These are phyloP conservation scores for Vachellia collinsii DNA, from an alignment of 306 rosid species.

Conservation along the genomic window DNA sequence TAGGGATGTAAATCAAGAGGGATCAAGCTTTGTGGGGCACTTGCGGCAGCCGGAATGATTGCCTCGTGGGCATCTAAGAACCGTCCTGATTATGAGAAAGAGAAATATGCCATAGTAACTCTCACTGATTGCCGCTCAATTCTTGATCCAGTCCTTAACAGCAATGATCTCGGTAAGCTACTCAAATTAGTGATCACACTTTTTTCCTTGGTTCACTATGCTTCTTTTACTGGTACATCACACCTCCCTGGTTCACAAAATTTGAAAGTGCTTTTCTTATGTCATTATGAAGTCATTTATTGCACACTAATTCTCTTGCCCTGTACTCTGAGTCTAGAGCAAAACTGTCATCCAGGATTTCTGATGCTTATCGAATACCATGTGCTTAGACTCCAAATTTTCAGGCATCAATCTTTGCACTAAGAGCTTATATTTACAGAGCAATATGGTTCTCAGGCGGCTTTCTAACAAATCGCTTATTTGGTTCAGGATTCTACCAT, in stretches of 20 bases:
- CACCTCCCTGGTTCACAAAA: conserved; percentile 6
- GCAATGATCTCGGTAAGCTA: conserved; percentile 64
- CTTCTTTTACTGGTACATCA: neutral
- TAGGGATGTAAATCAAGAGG: conserved; percentile 86
- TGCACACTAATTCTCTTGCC: neutral
- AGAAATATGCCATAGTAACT: conserved; percentile 84
- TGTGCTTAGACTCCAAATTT: neutral
- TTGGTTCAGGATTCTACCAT: conserved; percentile 84
- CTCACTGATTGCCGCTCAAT: conserved; percentile 80
- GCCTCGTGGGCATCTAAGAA: conserved; percentile 63
- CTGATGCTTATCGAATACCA: neutral
- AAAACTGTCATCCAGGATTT: conserved; percentile 5
- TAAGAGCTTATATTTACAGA: neutral
- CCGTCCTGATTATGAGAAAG: conserved; percentile 59
- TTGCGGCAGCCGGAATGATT: conserved; percentile 83
- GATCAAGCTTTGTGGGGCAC: conserved; percentile 70
- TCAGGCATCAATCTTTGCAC: neutral
- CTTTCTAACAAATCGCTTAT: conserved; percentile 8
- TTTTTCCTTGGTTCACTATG: conserved; percentile 8
- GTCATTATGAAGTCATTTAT: neutral
- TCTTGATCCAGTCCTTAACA: conserved; percentile 73
- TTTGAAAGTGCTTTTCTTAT: neutral
- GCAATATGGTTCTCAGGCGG: conserved; percentile 17
- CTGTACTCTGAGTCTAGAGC: neutral
- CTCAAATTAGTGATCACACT: conserved; percentile 12